These are phyloP conservation scores for Eimeria zaria DNA, from an alignment of 169 alveolate genomes.

Conservation along the genomic window DNA sequence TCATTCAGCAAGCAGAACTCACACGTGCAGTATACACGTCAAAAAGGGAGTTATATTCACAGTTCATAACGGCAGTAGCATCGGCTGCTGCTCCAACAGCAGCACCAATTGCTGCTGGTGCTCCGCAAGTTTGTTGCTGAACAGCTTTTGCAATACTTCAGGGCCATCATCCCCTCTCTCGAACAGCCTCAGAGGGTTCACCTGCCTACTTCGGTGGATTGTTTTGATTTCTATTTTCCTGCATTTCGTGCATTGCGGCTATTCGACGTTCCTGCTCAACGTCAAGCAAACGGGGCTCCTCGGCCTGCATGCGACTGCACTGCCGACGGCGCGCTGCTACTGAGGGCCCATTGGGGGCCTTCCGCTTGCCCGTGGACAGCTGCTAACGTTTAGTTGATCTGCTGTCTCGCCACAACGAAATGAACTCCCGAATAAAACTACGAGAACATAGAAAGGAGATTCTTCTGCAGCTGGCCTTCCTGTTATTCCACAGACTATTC, in stretches of 20 bases:
- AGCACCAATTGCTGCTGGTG: not conserved
- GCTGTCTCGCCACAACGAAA: not conserved
- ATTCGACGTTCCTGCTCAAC: no score
- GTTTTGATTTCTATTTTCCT: not conserved
- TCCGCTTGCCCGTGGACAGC: not conserved
- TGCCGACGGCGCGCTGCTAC: constrained; percentile 23
- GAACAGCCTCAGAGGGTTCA: not conserved
- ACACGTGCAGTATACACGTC: no score
- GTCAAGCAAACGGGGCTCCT: not conserved
- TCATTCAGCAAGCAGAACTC: no score
- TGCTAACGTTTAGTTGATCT: not conserved
- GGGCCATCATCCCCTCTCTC: not conserved
- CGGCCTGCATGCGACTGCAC: constrained; percentile 7
- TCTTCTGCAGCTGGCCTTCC: not conserved
- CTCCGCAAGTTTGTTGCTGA: not conserved
- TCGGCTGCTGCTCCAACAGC: not conserved
- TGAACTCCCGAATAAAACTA: not conserved
- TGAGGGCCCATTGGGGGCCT: constrained; percentile 16
- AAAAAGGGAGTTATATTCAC: no score
- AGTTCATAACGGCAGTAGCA: no score
- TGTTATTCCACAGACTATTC: not conserved
- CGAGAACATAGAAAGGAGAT: not conserved
- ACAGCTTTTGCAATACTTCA: not conserved
- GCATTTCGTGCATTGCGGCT: not conserved
- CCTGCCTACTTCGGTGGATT: not conserved